Evolutionary conservation across 1,284 basidiomycete species (phyloP), one percentile per base, ranked within the genome.

Genomic region (Trichosporon coremiiforme): DNA sequence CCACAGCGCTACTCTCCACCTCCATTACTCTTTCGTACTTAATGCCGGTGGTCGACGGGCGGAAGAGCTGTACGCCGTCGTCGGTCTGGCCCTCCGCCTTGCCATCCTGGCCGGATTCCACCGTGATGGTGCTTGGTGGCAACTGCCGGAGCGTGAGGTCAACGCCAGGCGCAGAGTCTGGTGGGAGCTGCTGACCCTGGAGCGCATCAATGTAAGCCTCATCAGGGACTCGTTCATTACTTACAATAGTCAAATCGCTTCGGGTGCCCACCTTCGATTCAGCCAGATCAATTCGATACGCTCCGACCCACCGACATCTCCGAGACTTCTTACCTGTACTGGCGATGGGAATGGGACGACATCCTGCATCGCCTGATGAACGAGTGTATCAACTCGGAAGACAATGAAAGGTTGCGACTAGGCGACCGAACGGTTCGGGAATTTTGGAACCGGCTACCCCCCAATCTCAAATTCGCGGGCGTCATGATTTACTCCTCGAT

Each of bases 291-390:
- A 22, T 62, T 35, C 17, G 57, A 62, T 29, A 62, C 57, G 7
- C 29, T 33, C 8, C 29, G 57, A 5, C 57, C 57, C 2, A 25
- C 57, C 4, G 57, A 62, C 29, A 62, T 15, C 2, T 35, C 57
- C 31, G 31, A 33, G 7, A 33, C 57, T 8, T 62, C 57, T 5
- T 62, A 62, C 15, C 31, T 62, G 4, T 62, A 62, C 57, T 62
- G 57, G 57, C 29, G 57, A n/a, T 62, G 57, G 57, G 57, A 62
- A 20, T 62, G 57, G 57, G 57, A 62, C 57, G 57, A 62, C 57
- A 62, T 62, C 33, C 31, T 62, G 31, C 57, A 62, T 22, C 29
- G 57, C 13, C 15, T 62, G 5, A 33, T 62, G 57, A 62, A 62
- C 17, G 57, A 62, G 57, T 62, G 57, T 13, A 62, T 62, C 31